phyloP scores from a whole-genome alignment of 2,329 filamentous ascomycete genomes.

The Botryotinia convoluta region DNA sequence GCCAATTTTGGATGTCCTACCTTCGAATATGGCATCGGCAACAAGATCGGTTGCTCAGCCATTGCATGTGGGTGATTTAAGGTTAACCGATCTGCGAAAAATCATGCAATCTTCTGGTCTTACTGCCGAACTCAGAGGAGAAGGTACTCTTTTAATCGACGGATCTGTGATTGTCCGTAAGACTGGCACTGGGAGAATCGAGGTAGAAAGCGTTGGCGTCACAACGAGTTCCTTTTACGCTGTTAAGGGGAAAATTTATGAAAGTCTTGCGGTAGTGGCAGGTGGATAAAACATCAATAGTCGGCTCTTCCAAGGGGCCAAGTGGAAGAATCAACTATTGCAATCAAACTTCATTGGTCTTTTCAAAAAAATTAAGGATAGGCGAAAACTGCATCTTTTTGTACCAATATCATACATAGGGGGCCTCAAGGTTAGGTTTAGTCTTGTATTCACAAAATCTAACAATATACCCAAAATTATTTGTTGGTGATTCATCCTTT shows the following conservation, averaged over 20 bases:
- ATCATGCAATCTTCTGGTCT: conserved; percentile 81
- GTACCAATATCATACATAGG: conserved; percentile 1
- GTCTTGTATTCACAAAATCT: background rate
- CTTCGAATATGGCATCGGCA: conserved; percentile 62
- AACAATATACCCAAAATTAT: background rate
- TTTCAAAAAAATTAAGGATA: background rate
- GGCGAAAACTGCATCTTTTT: conserved; percentile 18
- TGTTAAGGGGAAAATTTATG: conserved; percentile 88
- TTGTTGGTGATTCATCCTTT: background rate
- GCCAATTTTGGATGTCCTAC: conserved; percentile 48
- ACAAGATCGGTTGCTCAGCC: conserved; percentile 78
- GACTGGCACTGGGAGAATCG: conserved; percentile 79
- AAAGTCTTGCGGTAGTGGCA: conserved; percentile 80
- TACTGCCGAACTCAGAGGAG: conserved; percentile 86
- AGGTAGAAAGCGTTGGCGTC: conserved; percentile 74
- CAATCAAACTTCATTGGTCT: background rate
- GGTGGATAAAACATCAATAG: conserved; percentile 19
- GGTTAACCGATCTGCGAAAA: conserved; percentile 81
- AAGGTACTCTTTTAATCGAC: conserved; percentile 88
- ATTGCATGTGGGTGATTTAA: conserved; percentile 89
- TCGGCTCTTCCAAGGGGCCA: background rate
- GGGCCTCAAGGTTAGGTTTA: conserved; percentile 10
- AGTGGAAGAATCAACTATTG: background rate
- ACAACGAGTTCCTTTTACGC: conserved; percentile 72
- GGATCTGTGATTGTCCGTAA: conserved; percentile 86